These are phyloP conservation scores for Aspergillus ochraceoroseus DNA, from an alignment of 2,329 filamentous ascomycete species.

Conservation along the genomic window DNA sequence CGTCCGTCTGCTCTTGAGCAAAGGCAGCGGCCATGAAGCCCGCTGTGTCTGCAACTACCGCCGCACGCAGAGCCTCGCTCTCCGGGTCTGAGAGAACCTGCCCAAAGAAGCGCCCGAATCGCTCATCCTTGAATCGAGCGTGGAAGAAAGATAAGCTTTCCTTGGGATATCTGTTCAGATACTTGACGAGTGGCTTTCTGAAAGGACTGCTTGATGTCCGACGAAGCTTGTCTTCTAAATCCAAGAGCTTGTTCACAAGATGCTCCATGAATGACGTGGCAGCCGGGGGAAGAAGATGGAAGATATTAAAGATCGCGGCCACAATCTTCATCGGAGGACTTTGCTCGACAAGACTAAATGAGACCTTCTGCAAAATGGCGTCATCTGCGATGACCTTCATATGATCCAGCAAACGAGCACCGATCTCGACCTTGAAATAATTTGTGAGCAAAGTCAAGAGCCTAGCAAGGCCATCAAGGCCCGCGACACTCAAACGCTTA, in stretches of 20 bases:
- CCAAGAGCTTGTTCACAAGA: slow-evolving; percentile 83
- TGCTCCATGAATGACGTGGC: slow-evolving; percentile 88
- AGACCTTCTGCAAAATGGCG: slow-evolving; percentile 75
- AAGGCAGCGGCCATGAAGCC: slow-evolving; percentile 61
- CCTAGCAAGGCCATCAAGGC: slow-evolving; percentile 83
- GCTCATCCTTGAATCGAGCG: slow-evolving; percentile 74
- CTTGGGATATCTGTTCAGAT: slow-evolving; percentile 85
- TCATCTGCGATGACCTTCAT: slow-evolving; percentile 85
- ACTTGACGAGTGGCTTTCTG: slow-evolving; percentile 81
- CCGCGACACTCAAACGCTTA: slow-evolving; percentile 80
- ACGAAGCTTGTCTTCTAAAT: slow-evolving; percentile 77
- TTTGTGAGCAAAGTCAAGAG: slow-evolving; percentile 88
- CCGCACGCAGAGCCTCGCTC: slow-evolving; percentile 68
- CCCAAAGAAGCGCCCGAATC: slow-evolving; percentile 84
- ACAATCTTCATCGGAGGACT: slow-evolving; percentile 91
- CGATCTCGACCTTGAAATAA: slow-evolving; percentile 99
- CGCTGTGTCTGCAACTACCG: slow-evolving; percentile 68
- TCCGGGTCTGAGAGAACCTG: slow-evolving; percentile 74
- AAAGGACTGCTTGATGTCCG: slow-evolving; percentile 90
- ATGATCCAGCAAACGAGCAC: slow-evolving; percentile 84
- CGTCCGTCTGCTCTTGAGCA: slow-evolving; percentile 60
- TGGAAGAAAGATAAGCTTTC: slow-evolving; percentile 79
- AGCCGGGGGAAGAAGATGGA: slow-evolving; percentile 86
- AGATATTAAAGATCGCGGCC: slow-evolving; percentile 91
- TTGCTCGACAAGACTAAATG: slow-evolving; percentile 92